Evolutionary conservation across 2,329 filamentous ascomycete genomes (phyloP).

Genomic region (Penicillium nordicum): DNA sequence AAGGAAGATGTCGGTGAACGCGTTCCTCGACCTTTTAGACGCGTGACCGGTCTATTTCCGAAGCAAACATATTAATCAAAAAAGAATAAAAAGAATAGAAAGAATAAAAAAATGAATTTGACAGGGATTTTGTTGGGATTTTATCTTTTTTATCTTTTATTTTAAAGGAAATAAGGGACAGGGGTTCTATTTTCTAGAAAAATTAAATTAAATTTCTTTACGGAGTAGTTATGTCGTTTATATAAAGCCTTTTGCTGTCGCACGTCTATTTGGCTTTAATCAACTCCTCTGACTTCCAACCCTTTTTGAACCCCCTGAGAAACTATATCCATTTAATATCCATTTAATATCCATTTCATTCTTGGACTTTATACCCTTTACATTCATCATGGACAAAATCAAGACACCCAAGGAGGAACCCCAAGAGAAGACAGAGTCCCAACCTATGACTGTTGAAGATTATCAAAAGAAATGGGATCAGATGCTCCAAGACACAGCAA

Average conservation of each 20-base stretch:
- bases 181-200: background rate
- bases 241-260: constrained; percentile 7
- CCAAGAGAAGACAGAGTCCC: background rate
- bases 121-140: background rate
- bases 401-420: constrained; percentile 1
- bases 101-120: too few relatives aligned
- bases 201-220: background rate
- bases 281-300: background rate
- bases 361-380: background rate
- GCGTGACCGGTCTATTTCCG: constrained; percentile 18
- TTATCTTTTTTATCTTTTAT: background rate
- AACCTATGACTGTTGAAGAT: background rate
- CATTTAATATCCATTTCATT: background rate
- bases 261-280: background rate
- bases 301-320: background rate
- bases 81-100: too few relatives aligned
- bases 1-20: constrained; percentile 8
- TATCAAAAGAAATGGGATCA: constrained; percentile 11
- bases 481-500: constrained; percentile 6
- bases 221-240: background rate
- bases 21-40: constrained; percentile 3
- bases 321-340: background rate
- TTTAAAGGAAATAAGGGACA: background rate
- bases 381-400: constrained; percentile 4
- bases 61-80: constrained; percentile 14